Base-by-base conservation (phyloP, 2,329 filamentous ascomycete species). In the Gyromitra esculenta region DNA sequence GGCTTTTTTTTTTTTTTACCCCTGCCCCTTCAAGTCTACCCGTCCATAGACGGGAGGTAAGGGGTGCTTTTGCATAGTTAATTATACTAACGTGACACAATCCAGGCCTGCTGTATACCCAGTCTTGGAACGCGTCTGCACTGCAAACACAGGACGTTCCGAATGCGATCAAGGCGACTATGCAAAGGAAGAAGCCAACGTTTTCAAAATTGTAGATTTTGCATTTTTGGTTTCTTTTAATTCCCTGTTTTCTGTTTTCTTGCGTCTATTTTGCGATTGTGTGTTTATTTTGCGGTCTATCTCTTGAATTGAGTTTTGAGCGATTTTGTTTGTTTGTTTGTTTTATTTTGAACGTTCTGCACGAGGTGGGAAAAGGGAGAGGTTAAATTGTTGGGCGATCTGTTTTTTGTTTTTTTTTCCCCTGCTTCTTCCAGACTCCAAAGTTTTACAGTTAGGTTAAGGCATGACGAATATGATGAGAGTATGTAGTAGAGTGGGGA, bases 111-210 rank as follows among this genome's bases (percentile, higher is more conserved):
- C 89, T 89, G 74, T 97, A 97, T 83, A 97, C 94, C 2, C 87
- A 89, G 9, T 87, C 96, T 0, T 97, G 94, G 95, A 98, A 98
- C 82, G 88, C 89, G 80, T 91, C 90, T 1, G 92, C 92, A 81
- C 82, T 97, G 80, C 94, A 97, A 85, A 92, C 92, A 5, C 85
- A 86, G 67, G 95, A 98, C 85, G 87, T 97, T 56, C 85, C 89
- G 81, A 85, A 87, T 75, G 93, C 94, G 0, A 86, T 97, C 82
- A 82, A 92, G 82, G 92, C 92, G 50, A 92, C 91, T 7, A 83
- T 97, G 78, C 87, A 91, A 84, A 97, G 92, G 87, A 90, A 87
- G 79, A 94, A 89, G 82, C 91, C 93, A 11, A 92, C 86, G 18
- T 98, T 97, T 85, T 91, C 91, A 83, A 98, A 97, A 85, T 84